These are phyloP conservation scores for Erodium maritimum DNA, from an alignment of 345 rosid genomes.

Conservation along the genomic window DNA sequence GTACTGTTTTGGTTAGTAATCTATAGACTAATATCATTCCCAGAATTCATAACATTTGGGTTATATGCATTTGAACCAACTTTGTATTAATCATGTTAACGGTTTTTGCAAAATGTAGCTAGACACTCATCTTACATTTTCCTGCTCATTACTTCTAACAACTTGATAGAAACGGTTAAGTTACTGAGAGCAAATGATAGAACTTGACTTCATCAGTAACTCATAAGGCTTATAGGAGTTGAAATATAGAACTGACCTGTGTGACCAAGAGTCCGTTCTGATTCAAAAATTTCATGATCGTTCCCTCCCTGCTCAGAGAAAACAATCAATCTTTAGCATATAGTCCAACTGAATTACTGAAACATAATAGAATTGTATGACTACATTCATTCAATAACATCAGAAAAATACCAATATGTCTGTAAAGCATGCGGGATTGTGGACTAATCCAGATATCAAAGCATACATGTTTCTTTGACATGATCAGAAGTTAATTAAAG, in stretches of 20 bases:
- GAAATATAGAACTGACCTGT: conserved; percentile 40
- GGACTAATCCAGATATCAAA: too few relatives aligned
- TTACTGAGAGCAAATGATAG: background rate
- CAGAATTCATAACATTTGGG: too few relatives aligned
- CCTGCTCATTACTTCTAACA: background rate
- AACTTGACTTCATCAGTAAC: background rate
- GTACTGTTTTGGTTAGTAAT: too few relatives aligned
- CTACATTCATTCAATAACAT: too few relatives aligned
- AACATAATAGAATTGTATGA: too few relatives aligned
- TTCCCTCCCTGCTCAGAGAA: conserved; percentile 71
- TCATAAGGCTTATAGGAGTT: too few relatives aligned
- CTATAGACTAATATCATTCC: background rate
- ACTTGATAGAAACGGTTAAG: background rate
- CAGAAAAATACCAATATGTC: too few relatives aligned
- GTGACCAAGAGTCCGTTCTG: conserved; percentile 76
- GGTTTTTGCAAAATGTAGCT: background rate
- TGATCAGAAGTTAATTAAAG: too few relatives aligned
- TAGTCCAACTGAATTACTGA: background rate
- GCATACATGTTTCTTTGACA: too few relatives aligned
- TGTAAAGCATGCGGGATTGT: too few relatives aligned
- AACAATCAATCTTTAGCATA: background rate
- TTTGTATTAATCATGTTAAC: too few relatives aligned
- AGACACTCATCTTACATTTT: background rate
- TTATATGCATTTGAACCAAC: background rate
- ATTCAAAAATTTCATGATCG: conserved; percentile 78